A percentile compares a stretch with the other conserved stretches of the same genome.
Evolutionary conservation across 2,329 filamentous ascomycete genomes (phyloP).

Genomic region (Fonsecaea multimorphosa): DNA sequence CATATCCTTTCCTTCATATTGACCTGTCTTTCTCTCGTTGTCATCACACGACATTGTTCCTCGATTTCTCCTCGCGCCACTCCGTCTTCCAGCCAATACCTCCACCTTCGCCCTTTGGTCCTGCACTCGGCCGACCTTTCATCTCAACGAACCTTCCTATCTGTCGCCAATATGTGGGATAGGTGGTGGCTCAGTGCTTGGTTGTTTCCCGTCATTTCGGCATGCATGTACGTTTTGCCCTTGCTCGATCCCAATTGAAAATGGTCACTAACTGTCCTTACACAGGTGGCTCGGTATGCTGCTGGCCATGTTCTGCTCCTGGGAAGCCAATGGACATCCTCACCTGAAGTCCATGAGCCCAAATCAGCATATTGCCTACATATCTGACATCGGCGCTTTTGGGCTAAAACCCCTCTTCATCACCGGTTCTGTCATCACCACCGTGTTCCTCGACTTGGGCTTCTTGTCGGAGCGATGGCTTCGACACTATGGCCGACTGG

Average conservation of each 20-base stretch:
- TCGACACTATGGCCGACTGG: conserved; percentile 78
- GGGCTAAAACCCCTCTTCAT: conserved; percentile 68
- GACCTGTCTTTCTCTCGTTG: not conserved
- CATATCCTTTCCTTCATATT: conserved; percentile 2
- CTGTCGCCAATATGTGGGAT: conserved; percentile 36
- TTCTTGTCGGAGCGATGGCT: conserved; percentile 85
- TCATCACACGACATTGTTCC: not conserved
- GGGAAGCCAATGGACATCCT: conserved; percentile 60
- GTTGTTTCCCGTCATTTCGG: conserved; percentile 64
- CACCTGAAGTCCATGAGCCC: conserved; percentile 59
- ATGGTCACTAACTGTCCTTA: conserved; percentile 1
- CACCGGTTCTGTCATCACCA: conserved; percentile 66
- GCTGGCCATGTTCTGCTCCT: conserved; percentile 64
- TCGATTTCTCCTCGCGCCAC: not conserved
- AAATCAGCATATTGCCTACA: conserved; percentile 62
- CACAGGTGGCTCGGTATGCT: conserved; percentile 63
- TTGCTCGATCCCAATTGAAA: not conserved
- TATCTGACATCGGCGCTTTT: conserved; percentile 64
- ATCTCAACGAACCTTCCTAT: not conserved
- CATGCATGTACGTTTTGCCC: conserved; percentile 46
- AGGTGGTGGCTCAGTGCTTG: conserved; percentile 38
- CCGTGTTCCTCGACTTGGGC: conserved; percentile 78
- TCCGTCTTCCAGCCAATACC: not conserved
- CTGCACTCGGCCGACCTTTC: not conserved
- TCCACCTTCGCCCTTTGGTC: not conserved